These are phyloP conservation scores for Yamadazyma trypodendri DNA, from an alignment of 1,139 yeast species.

Conservation along the genomic window DNA sequence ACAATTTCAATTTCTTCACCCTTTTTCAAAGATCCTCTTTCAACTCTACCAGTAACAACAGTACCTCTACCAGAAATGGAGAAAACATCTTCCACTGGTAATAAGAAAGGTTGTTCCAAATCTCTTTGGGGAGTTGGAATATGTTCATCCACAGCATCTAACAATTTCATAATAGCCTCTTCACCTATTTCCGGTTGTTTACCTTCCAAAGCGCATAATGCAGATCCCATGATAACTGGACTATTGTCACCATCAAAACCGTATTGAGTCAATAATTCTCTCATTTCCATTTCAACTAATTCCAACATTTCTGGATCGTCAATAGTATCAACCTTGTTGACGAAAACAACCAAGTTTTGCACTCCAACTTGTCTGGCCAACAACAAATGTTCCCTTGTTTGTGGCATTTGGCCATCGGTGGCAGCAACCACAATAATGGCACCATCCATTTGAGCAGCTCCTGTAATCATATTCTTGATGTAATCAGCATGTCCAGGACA, in stretches of 20 bases:
- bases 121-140: conserved; percentile 98
- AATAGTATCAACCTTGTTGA: conserved; percentile 95
- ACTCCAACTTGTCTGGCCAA: conserved; percentile 99
- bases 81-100: conserved; percentile 97
- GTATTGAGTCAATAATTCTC: conserved; percentile 85
- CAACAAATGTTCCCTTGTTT: conserved; percentile 96
- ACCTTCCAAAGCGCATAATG: conserved; percentile 91
- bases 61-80: conserved; percentile 99
- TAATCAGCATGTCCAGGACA: conserved; percentile 99
- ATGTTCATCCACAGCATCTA: conserved; percentile 90
- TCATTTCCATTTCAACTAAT: conserved; percentile 99
- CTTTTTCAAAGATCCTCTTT: conserved; percentile 94
- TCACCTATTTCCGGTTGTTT: conserved; percentile 90
- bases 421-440: conserved; percentile 99
- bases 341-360: conserved; percentile 93
- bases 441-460: conserved; percentile 99
- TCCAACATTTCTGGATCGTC: conserved; percentile 99
- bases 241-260: conserved; percentile 98
- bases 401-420: conserved; percentile 99
- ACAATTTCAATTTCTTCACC: conserved; percentile 98
- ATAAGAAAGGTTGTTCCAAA: conserved; percentile 91
- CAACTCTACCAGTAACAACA: conserved; percentile 98
- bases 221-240: conserved; percentile 98
- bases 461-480: conserved; percentile 98
- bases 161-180: conserved; percentile 76